Percentiles rank a stretch among this genome's conserved stretches.
These are phyloP conservation scores for Cladobotryum protrusum DNA, from an alignment of 2,329 filamentous ascomycete genomes.

Conservation along the genomic window DNA sequence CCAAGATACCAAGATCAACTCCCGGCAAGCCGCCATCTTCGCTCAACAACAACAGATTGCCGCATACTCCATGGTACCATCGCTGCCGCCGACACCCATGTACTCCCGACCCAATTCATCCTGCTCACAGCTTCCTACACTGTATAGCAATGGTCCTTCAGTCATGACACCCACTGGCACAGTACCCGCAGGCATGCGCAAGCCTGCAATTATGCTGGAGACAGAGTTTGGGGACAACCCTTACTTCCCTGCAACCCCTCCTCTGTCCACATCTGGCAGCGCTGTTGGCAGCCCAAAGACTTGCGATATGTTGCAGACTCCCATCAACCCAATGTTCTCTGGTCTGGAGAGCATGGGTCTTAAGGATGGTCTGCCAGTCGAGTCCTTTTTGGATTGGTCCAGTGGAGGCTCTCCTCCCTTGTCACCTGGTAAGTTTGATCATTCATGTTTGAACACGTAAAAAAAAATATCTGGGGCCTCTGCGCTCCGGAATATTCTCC, in stretches of 20 bases:
- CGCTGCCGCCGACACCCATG: constrained; percentile 56
- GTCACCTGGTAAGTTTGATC: constrained; percentile 71
- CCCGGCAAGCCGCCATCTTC: constrained; percentile 66
- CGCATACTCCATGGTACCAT: constrained; percentile 41
- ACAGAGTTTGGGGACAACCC: constrained; percentile 65
- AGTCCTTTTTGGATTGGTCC: constrained; percentile 63
- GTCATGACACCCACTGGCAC: constrained; percentile 71
- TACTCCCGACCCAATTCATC: constrained; percentile 62
- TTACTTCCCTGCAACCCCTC: constrained; percentile 79
- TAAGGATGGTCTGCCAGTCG: constrained; percentile 69
- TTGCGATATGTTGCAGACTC: constrained; percentile 73
- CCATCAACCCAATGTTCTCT: constrained; percentile 73
- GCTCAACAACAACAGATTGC: constrained; percentile 44
- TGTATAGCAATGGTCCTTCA: constrained; percentile 52
- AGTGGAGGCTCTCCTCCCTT: constrained; percentile 75
- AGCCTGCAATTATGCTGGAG: constrained; percentile 73
- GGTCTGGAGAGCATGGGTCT: constrained; percentile 57
- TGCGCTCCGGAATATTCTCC: too few species aligned
- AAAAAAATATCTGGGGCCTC: background rate
- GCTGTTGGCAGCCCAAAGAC: constrained; percentile 78
- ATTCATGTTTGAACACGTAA: too few species aligned
- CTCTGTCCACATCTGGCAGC: constrained; percentile 79
- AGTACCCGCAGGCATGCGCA: constrained; percentile 63
- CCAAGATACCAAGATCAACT: constrained; percentile 66
- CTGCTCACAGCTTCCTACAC: constrained; percentile 54